A percentile compares a stretch with the other conserved stretches of the same genome.
Conservation (phyloP, 495 filamentous ascomycete species). For the Podospora anserina region DNA sequence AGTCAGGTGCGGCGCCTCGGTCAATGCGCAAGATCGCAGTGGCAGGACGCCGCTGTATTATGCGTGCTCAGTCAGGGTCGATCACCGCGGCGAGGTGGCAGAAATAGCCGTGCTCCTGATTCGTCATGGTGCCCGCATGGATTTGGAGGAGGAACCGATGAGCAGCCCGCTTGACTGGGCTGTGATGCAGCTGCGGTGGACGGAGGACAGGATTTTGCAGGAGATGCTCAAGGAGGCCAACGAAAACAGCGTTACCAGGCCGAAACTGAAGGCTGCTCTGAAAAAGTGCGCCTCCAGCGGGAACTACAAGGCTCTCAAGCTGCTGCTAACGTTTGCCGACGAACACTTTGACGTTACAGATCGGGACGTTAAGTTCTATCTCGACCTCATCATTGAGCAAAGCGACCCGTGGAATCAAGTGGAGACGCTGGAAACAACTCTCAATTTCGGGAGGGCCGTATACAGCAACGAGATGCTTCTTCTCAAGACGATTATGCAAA, state of each 20-base stretch:
- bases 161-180: slow-evolving; percentile 26
- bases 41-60: slow-evolving; percentile 25
- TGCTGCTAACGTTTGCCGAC: slow-evolving; percentile 21
- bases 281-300: slow-evolving; percentile 22
- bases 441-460: slow-evolving; percentile 21
- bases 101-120: slow-evolving; percentile 23
- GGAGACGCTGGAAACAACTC: slow-evolving; percentile 26
- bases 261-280: slow-evolving; percentile 23
- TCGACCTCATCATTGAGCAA: slow-evolving; percentile 25
- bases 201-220: slow-evolving; percentile 22
- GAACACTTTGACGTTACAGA: slow-evolving; percentile 18
- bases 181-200: slow-evolving; percentile 25
- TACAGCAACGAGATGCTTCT: slow-evolving; percentile 26
- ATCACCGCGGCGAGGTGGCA: slow-evolving; percentile 25
- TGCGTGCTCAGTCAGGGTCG: slow-evolving; percentile 22
- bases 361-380: slow-evolving; percentile 21
- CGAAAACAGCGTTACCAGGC: slow-evolving; percentile 15
- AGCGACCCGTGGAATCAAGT: slow-evolving; percentile 27
- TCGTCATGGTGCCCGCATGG: slow-evolving; percentile 21
- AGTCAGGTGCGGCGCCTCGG: slow-evolving; percentile 20
- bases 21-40: slow-evolving; percentile 25
- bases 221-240: slow-evolving; percentile 23
- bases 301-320: slow-evolving; percentile 25
- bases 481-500: slow-evolving; percentile 22
- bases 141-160: slow-evolving; percentile 26